Evolutionary conservation across 2,329 filamentous ascomycete genomes (phyloP), one percentile per base, ranked within the genome.

Genomic region (Fusarium vanettenii): DNA sequence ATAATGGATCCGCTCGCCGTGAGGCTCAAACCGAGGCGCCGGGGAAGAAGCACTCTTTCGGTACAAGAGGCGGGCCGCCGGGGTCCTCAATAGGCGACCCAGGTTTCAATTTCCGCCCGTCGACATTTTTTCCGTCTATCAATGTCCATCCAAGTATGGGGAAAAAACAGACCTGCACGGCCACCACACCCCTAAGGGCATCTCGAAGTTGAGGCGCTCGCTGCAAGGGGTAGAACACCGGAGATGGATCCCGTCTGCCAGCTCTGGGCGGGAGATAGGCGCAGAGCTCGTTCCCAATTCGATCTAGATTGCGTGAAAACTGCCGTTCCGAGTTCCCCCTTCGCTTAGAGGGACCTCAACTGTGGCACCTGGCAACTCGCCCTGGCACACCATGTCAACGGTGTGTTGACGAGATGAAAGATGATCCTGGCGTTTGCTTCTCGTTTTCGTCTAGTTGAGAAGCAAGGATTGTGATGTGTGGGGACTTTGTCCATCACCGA

Each of bases 121-220:
- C 29, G 10, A 61, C 60, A 61, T 41, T 76, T 75, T 76, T 75
- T 76, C 73, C 73, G 73, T 76, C 70, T 74, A 75, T 76, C 73
- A 75, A 70, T 59, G 60, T 45, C 25, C 66, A 39, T 59, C 25
- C 45, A n/a, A 35, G 16, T 70, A 75, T 73, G 72, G 72, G 43
- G 73, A 41, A 31, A 20, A 41, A 31, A 20, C n/a, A n/a, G 48
- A 4, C 45, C n/a, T 22, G 65, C 57, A 57, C 39, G n/a, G 48
- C n/a, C 18, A 14, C 41, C 18, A 22, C 31, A 25, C 16, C 35
- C 35, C 25, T 35, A 20, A 37, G 55, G 45, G 25, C 14, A 45
- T 29, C 45, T 31, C 2, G n/a, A 11, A 45, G 43, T 45, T 65
- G 55, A 64, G 67, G 71, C 71, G 67, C 50, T 63, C 71, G 67